Base-by-base conservation (phyloP, 495 filamentous ascomycete genomes). In the Lepraria neglecta region DNA sequence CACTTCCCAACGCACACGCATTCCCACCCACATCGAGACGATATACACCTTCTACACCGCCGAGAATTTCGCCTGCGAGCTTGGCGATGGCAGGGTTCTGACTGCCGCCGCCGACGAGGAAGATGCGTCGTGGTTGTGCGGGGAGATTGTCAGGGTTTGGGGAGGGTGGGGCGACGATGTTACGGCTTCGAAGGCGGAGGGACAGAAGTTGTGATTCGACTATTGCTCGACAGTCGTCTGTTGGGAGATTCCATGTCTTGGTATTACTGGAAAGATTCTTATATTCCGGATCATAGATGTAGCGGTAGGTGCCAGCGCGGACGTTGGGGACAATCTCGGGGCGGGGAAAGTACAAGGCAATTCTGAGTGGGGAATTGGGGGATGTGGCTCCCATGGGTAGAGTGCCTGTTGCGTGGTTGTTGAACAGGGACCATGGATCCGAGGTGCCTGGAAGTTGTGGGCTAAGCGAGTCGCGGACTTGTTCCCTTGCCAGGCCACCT, bases 291-390 rank as follows among this genome's bases (percentile, higher is more conserved):
- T 81, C 67, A 74, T 86, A 92, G 28, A 77, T 82, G 76, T 86
- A 96, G 14, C 88, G 84, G 88, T 90, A 97, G 50, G 86, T 90
- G 7, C 94, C 92, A 4, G 86, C 80, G 21, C 71, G 77, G 58
- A 95, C 80, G 71, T 96, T 96, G 6, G 94, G 94, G 6, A 98
- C 92, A 70, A 96, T 98, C 72, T 98, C 94, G 0, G 90, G 91
- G 6, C 91, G 84, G 12, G 91, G 90, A 77, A 98, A 98, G 79
- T 90, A 96, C 11, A 97, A 81, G 6, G 90, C 92, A 35, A 97
- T 77, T 71, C 90, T 90, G 66, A 91, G 88, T 24, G 74, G 75
- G 17, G 59, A 61, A 6, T 73, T 74, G 1, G 71, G 64, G 6
- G 69, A 67, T 12, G 65, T 62, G 66, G 88, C 80, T 59, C 85